Percentiles rank a stretch among this genome's conserved stretches.
These are phyloP conservation scores for Escallonia herrerae DNA, from an alignment of 129 eudicot genomes.

Conservation along the genomic window DNA sequence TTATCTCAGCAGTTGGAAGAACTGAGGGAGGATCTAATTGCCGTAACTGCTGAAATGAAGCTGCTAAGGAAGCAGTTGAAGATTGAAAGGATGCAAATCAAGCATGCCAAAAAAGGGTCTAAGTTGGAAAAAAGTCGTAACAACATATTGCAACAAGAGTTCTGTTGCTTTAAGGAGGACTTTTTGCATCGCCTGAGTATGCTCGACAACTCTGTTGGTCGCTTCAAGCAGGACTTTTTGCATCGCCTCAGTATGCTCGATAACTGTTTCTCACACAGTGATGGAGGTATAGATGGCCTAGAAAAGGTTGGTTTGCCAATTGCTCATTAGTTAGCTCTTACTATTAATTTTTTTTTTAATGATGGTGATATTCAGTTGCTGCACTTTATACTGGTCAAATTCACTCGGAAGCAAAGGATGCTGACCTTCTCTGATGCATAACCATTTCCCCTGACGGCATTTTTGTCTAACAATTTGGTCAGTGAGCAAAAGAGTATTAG, in stretches of 20 bases:
- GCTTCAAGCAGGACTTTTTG: conserved; percentile 50
- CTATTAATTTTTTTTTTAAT: background rate
- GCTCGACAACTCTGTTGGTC: conserved; percentile 31
- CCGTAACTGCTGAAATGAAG: conserved; percentile 34
- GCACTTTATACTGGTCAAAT: conserved; percentile 11
- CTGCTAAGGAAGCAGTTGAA: conserved; percentile 58
- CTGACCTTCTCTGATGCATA: background rate
- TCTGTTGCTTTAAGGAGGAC: conserved; percentile 48
- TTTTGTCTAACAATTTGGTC: background rate
- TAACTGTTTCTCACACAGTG: conserved; percentile 26
- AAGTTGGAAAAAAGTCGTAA: conserved; percentile 53
- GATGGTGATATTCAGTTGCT: conserved; percentile 1
- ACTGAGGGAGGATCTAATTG: conserved; percentile 10
- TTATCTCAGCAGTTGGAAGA: conserved; percentile 34
- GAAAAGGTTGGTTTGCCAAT: conserved; percentile 54
- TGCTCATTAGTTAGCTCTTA: background rate
- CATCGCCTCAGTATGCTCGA: conserved; percentile 44
- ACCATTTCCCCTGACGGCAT: conserved; percentile 1
- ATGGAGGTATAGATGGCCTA: conserved; percentile 39
- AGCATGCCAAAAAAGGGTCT: conserved; percentile 69
- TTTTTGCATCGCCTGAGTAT: conserved; percentile 42
- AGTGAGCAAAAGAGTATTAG: conserved; percentile 1
- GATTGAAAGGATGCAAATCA: conserved; percentile 64
- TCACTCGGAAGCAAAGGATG: conserved; percentile 4
- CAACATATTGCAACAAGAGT: conserved; percentile 39